Evolutionary conservation across 2,329 filamentous ascomycete genomes (phyloP).

Genomic region (Sporothrix mexicana): DNA sequence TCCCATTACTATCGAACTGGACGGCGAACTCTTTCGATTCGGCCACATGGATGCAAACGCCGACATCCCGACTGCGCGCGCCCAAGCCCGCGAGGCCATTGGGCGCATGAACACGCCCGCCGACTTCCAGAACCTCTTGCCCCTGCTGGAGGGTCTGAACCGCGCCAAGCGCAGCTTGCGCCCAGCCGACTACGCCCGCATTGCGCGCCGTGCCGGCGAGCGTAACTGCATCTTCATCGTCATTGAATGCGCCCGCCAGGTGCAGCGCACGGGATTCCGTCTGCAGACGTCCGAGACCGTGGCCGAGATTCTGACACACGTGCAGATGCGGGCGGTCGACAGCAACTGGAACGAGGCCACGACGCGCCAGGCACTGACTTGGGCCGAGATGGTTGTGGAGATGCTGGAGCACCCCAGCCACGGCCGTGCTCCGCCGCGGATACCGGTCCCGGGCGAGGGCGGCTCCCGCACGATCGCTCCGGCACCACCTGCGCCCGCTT

Average conservation of each 20-base stretch:
- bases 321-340: slow-evolving; percentile 52
- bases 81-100: slow-evolving; percentile 49
- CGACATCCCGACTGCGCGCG: slow-evolving; percentile 53
- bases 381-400: slow-evolving; percentile 56
- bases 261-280: slow-evolving; percentile 53
- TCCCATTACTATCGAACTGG: slow-evolving; percentile 64
- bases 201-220: slow-evolving; percentile 51
- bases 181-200: slow-evolving; percentile 45
- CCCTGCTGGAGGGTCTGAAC: slow-evolving; percentile 57
- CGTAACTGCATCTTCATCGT: slow-evolving; percentile 53
- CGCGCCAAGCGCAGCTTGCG: slow-evolving; percentile 49
- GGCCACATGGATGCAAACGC: slow-evolving; percentile 51
- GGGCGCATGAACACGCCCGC: slow-evolving; percentile 53
- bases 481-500: slow-evolving; percentile 35
- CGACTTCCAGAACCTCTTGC: slow-evolving; percentile 60
- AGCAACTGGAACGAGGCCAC: slow-evolving; percentile 44
- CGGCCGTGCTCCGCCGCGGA: slow-evolving; percentile 35
- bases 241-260: slow-evolving; percentile 57
- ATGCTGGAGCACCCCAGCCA: slow-evolving; percentile 55
- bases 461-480: too few species aligned
- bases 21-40: slow-evolving; percentile 61
- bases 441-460: too few species aligned
- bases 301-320: slow-evolving; percentile 47
- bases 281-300: slow-evolving; percentile 52
- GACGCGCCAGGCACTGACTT: slow-evolving; percentile 52